Base-by-base conservation (phyloP, 2,329 filamentous ascomycete species). In the Didymella sp. region DNA sequence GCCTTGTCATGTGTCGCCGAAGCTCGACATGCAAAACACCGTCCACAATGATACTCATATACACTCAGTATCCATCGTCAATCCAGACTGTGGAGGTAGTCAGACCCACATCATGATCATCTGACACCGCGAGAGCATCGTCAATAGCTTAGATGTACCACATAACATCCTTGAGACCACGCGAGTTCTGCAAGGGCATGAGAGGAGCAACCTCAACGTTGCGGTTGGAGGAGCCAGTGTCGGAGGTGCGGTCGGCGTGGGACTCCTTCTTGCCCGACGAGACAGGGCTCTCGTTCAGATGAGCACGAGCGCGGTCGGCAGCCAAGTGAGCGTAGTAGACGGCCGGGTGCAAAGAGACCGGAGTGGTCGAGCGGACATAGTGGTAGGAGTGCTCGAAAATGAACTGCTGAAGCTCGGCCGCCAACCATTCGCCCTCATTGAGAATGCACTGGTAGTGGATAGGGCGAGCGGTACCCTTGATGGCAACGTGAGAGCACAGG, bases 321-420 rank as follows among this genome's bases (percentile, higher is more conserved):
- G 93, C 92, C 61, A 99, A 78, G 76, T 99, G 95, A 0, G 96
- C 92, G 67, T 99, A 99, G 82, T 99, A 99, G 0, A 98, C 89
- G 0, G 95, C 92, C 0, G 95, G 95, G 63, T 85, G 90, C 0
- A 95, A 77, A 0, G 93, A 97, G 0, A 99, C 93, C 0, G 95
- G 92, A 0, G 94, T 98, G 0, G 93, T 98, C 0, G 93, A 95
- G 15, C 95, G 87, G 52, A 89, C 88, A 71, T 96, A 99, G 53
- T 96, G 92, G 76, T 96, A 99, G 41, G 89, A 96, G 61, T 97
- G 92, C 64, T 96, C 89, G 68, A 98, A 98, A 21, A 98, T 89
- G 85, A 98, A 89, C 53, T 88, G 88, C 69, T 96, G 90, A 0
- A 99, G 81, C 2, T 88, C 83, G 38, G 90, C 87, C 0, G 88